These are phyloP conservation scores for Phaeosphaeria sp. DNA, from an alignment of 2,329 filamentous ascomycete species.

Conservation along the genomic window DNA sequence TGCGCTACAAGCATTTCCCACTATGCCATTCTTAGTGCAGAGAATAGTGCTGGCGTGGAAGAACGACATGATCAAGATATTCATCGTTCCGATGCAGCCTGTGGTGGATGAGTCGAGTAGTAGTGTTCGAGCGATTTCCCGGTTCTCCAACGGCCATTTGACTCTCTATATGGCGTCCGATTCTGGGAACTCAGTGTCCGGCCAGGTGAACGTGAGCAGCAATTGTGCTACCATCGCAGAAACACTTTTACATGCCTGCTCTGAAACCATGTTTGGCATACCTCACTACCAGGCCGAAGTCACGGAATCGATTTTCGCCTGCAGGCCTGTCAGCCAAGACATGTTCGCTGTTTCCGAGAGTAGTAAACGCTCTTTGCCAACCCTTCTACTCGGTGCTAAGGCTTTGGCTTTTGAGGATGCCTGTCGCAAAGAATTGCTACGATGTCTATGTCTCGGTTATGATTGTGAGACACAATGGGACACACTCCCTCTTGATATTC, in stretches of 20 bases:
- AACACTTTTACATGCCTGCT: conserved; percentile 43
- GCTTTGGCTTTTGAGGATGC: conserved; percentile 27
- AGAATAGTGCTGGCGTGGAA: conserved; percentile 43
- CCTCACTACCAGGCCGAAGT: conserved; percentile 41
- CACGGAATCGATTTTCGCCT: conserved; percentile 42
- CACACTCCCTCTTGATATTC: conserved; percentile 54
- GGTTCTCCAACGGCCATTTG: conserved; percentile 35
- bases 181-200: conserved; percentile 24
- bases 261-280: conserved; percentile 43
- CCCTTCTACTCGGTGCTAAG: conserved; percentile 22
- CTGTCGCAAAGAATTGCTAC: conserved; percentile 55
- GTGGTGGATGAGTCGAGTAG: conserved; percentile 36
- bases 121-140: conserved; percentile 48
- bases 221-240: conserved; percentile 44
- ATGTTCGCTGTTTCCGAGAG: conserved; percentile 40
- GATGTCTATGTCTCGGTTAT: conserved; percentile 57
- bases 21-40: conserved; percentile 40
- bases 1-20: conserved; percentile 55
- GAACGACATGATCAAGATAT: conserved; percentile 39
- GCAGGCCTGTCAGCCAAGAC: conserved; percentile 22
- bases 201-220: conserved; percentile 41
- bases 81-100: conserved; percentile 44
- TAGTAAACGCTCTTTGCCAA: conserved; percentile 42
- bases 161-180: conserved; percentile 44
- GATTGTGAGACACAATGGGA: conserved; percentile 62